Evolutionary conservation across 148 eudicot genomes (phyloP), one percentile per base, ranked within the genome.

Genomic region (Suaeda aralocaspica): DNA sequence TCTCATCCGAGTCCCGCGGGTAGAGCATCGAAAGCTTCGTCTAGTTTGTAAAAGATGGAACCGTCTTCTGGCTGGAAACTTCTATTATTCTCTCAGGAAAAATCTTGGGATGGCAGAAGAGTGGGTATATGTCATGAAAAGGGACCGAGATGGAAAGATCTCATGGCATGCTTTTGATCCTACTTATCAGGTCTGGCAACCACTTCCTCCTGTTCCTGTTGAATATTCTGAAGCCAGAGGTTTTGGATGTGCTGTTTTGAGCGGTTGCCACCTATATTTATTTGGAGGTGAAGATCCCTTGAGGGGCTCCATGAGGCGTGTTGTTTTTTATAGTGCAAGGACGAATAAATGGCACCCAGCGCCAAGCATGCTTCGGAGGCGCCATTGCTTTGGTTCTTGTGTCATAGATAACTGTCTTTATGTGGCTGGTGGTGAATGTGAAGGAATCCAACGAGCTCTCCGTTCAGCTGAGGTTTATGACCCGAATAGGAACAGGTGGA

Each of bases 141-240:
- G 97, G 74, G 97, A 92, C 64, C 91, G 91, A 14, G 98, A 92
- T 67, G 96, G 92, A 2, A 87, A 82, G 65, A 85, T 86, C 21
- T 89, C 96, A 39, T 92, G 98, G 93, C 93, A 89, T 77, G 98
- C 96, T 31, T 92, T 88, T 65, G 98, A 92, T 66, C 93, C 96
- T 0, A 85, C 82, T 33, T 88, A 88, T 76, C 98, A 93, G 73
- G 74, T 88, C 0, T 93, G 98, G 96, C 95, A 88, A 77, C 91
- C 98, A 11, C 86, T 93, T 70, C 98, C 98, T 33, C 98, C 98
- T 53, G 88, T 93, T 69, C 98, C 98, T 0, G 77, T 60, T 1
- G 98, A 90, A 79, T 93, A 93, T 67, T 84, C 88, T 14, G 90
- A 82, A 56, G 94, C 98, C 52, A 80, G 85, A 39, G 98, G 98